Evolutionary conservation across 805 yeast genomes (phyloP).

Genomic region (Kluyveromyces siamensis): DNA sequence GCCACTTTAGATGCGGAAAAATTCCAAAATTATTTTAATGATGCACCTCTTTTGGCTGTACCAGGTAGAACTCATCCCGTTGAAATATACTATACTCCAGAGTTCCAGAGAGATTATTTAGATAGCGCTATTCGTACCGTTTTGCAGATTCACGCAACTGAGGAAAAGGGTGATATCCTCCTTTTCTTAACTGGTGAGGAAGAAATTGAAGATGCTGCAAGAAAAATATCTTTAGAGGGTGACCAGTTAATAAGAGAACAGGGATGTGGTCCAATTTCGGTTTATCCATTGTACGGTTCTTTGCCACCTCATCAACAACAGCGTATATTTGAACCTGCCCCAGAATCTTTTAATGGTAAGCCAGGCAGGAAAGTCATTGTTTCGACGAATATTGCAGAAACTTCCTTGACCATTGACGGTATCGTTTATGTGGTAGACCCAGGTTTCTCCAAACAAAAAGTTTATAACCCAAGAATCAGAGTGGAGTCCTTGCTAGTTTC

Average conservation of each 20-base stretch:
- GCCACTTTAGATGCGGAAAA: conserved; percentile 97
- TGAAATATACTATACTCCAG: conserved; percentile 94
- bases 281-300: conserved; percentile 93
- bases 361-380: conserved; percentile 94
- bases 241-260: conserved; percentile 86
- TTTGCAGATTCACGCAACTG: conserved; percentile 93
- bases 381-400: conserved; percentile 94
- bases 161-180: conserved; percentile 84
- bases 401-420: conserved; percentile 95
- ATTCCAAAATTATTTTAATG: conserved; percentile 80
- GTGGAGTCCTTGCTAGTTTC: conserved; percentile 91
- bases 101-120: conserved; percentile 87
- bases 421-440: conserved; percentile 96
- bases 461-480: conserved; percentile 90
- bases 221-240: conserved; percentile 78
- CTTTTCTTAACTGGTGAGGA: conserved; percentile 93
- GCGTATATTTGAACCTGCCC: conserved; percentile 84
- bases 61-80: conserved; percentile 98
- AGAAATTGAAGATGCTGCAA: conserved; percentile 94
- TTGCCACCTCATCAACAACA: conserved; percentile 95
- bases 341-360: conserved; percentile 62
- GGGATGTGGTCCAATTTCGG: conserved; percentile 79
- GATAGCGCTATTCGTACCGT: conserved; percentile 95
- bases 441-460: conserved; percentile 94
- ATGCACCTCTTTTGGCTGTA: conserved; percentile 90